These are phyloP conservation scores for Quercus rubra DNA, from an alignment of 306 rosid species.

Conservation along the genomic window DNA sequence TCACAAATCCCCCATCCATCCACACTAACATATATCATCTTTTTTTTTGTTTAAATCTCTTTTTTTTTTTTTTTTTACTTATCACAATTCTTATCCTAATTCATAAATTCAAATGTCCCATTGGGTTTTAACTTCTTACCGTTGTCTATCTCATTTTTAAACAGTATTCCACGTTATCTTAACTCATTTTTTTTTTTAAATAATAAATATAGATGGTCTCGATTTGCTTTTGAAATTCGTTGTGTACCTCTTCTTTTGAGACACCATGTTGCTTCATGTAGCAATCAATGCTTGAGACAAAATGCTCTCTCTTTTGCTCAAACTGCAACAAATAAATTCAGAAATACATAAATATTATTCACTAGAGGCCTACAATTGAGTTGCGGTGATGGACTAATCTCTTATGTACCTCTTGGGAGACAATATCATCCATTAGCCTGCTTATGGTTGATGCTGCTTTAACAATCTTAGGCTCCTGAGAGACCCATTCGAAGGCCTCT, in stretches of 20 bases:
- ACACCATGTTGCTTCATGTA: conserved; percentile 3
- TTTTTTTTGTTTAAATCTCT: too few relatives aligned
- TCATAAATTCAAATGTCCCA: too few relatives aligned
- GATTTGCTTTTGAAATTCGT: background rate
- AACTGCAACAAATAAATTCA: background rate
- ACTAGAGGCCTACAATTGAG: background rate
- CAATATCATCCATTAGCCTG: conserved; percentile 29
- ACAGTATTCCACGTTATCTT: too few relatives aligned
- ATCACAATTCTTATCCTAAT: too few relatives aligned
- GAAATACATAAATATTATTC: background rate
- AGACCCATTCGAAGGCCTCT: conserved; percentile 24
- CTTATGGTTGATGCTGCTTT: conserved; percentile 1
- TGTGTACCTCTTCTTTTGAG: background rate
- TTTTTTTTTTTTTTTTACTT: too few relatives aligned
- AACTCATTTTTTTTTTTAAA: too few relatives aligned
- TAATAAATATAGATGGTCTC: too few relatives aligned
- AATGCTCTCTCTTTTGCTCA: conserved; percentile 14
- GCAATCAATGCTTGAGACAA: background rate
- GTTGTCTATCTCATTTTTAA: too few relatives aligned
- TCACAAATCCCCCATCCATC: too few relatives aligned
- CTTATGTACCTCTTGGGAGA: conserved; percentile 3
- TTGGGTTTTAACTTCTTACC: too few relatives aligned
- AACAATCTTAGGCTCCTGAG: conserved; percentile 3
- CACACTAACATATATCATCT: too few relatives aligned
- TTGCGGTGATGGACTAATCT: background rate